Evolutionary conservation across 352 stramenopile species (phyloP).

Genomic region (Globisporangium cystogenes): DNA sequence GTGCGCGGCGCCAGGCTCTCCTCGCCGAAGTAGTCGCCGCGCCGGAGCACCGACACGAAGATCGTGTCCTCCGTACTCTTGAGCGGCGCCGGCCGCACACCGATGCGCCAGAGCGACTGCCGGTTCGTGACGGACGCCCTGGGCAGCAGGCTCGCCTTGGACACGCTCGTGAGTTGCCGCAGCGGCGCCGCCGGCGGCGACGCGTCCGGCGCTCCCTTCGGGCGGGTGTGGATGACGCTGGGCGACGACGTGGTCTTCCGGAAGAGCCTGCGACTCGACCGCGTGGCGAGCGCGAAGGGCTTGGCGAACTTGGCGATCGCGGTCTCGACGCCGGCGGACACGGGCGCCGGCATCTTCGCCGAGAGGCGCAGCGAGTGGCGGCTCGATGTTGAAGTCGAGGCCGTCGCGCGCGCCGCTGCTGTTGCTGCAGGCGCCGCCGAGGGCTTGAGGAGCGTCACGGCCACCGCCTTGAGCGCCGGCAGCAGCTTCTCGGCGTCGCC

Average conservation of each 20-base stretch:
- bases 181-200: too few species aligned
- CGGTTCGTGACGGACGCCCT: neutral
- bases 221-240: neutral
- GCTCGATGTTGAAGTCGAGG: neutral
- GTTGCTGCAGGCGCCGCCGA: neutral
- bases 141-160: neutral
- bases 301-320: neutral
- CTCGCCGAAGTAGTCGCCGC: constrained; percentile 54
- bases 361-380: neutral
- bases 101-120: constrained; percentile 7
- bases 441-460: constrained; percentile 1
- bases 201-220: neutral
- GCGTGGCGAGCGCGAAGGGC: constrained; percentile 1
- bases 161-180: neutral
- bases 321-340: neutral
- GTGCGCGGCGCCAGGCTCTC: constrained; percentile 33
- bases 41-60: constrained; percentile 49
- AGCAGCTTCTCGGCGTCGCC: constrained; percentile 55
- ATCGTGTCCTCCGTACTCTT: constrained; percentile 9
- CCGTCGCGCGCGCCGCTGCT: neutral
- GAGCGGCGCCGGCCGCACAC: neutral
- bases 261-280: constrained; percentile 1
- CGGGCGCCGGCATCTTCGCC: neutral
- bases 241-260: constrained; percentile 1
- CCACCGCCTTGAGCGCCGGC: constrained; percentile 16